Evolutionary conservation across 495 filamentous ascomycete genomes (phyloP), one percentile per base, ranked within the genome.

Genomic region (Aspergillus homomorphus): DNA sequence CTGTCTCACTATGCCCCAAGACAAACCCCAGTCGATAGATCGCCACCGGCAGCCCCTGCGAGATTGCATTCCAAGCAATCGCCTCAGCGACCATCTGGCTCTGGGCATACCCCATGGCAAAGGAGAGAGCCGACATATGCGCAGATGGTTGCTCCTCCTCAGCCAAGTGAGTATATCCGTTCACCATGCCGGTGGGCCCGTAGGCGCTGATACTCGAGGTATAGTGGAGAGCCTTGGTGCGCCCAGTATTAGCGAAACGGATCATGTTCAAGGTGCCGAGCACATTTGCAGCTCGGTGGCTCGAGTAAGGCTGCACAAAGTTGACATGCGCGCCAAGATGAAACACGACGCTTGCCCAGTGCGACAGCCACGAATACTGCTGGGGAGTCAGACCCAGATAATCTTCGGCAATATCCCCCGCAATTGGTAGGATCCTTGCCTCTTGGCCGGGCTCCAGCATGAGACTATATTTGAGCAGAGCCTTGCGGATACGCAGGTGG

Each of bases 261-360:
- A 63, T 18, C 16, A 63, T 50, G 12, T 53, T 45, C 28, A 52
- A 1, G 3, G 53, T 54, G 22, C 61, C 61, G 5, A 56, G 1
- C 3, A 54, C 42, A 28, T 63, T 63, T 9, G 52, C 46, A 12
- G 21, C 23, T 0, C 53, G 53, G n/a, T 63, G 61, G 14, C 16
- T 20, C 0, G 45, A 42, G 49, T 63, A 63, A 1, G 61, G 56
- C 12, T 51, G 22, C 7, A 51, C 43, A 26, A 30, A 63, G 48
- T 53, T 63, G 24, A 63, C 61, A 0, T 56, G 41, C 0, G 61
- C 61, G 12, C 52, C 61, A 1, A 59, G 52, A 30, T 63, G 61
- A 21, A 63, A 59, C 26, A 63, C 56, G 10, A 59, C 53, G 20
- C 61, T 63, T 1, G 58, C 3, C 57, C 57, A 59, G 12, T 21